phyloP scores from a whole-genome alignment of 345 rosid genomes.

The Acer campestre region DNA sequence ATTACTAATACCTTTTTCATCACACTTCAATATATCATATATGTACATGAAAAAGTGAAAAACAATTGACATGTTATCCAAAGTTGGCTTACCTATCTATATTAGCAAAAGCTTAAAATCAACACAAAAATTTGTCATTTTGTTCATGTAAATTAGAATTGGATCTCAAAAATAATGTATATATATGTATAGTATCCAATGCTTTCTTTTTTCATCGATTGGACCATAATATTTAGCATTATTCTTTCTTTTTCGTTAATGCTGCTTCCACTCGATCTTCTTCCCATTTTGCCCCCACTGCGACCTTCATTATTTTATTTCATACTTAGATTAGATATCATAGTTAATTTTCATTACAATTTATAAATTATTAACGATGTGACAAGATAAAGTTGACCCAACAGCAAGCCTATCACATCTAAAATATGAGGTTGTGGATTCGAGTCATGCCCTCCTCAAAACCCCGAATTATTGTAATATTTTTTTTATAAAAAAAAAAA shows the following conservation, averaged over 20 bases:
- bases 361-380: too few species aligned
- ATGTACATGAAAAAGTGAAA: not conserved
- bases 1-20: not conserved
- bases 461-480: too few species aligned
- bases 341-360: too few species aligned
- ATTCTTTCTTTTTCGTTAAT: not conserved
- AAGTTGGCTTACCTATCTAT: slow-evolving; percentile 7
- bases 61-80: slow-evolving; percentile 23
- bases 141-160: not conserved
- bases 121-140: slow-evolving; percentile 9
- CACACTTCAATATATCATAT: not conserved
- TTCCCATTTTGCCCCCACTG: slow-evolving; percentile 3
- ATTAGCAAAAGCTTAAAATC: not conserved
- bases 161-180: too few species aligned
- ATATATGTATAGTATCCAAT: too few species aligned
- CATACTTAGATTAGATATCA: too few species aligned
- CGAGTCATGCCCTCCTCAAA: too few species aligned
- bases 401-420: too few species aligned
- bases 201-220: not conserved
- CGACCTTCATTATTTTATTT: not conserved
- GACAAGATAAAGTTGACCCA: too few species aligned
- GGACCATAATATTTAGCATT: not conserved
- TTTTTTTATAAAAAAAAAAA: too few species aligned
- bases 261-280: not conserved
- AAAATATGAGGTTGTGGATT: too few species aligned